These are phyloP conservation scores for Fraxinus baroniana DNA, from an alignment of 305 asterid species.

Conservation along the genomic window DNA sequence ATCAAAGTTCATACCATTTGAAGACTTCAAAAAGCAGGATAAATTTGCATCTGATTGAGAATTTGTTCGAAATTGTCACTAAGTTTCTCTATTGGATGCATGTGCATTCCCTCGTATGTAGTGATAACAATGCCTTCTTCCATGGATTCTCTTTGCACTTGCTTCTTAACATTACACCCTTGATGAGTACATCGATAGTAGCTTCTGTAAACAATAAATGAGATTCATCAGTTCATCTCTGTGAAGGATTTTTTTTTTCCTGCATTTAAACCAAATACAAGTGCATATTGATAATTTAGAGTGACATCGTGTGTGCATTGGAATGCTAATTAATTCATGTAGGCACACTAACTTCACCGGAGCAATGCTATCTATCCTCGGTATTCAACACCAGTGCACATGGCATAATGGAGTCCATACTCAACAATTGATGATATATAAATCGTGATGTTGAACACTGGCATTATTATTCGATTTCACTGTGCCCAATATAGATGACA, in stretches of 20 bases:
- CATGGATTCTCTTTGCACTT: conserved; percentile 52
- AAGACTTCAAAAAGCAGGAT: conserved; percentile 25
- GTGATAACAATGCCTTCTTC: conserved; percentile 58
- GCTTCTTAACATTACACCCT: conserved; percentile 70
- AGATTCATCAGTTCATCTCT: neutral
- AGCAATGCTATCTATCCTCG: neutral
- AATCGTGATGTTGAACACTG: no score
- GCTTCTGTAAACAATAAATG: conserved; percentile 40
- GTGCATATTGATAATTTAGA: neutral
- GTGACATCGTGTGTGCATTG: neutral
- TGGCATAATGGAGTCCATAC: neutral
- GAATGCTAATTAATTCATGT: neutral
- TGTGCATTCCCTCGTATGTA: conserved; percentile 59
- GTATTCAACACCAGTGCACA: neutral
- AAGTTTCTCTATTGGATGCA: conserved; percentile 48
- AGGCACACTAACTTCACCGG: neutral
- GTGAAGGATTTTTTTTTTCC: neutral
- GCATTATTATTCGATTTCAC: neutral
- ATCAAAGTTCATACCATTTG: neutral
- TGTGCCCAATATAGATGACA: no score
- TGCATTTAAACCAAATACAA: neutral
- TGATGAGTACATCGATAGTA: conserved; percentile 54
- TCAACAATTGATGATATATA: no score
- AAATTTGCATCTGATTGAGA: conserved; percentile 47
- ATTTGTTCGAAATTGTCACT: conserved; percentile 55